phyloP scores from a whole-genome alignment of 768 basidiomycete species.

The Cystobasidium onofrii region DNA sequence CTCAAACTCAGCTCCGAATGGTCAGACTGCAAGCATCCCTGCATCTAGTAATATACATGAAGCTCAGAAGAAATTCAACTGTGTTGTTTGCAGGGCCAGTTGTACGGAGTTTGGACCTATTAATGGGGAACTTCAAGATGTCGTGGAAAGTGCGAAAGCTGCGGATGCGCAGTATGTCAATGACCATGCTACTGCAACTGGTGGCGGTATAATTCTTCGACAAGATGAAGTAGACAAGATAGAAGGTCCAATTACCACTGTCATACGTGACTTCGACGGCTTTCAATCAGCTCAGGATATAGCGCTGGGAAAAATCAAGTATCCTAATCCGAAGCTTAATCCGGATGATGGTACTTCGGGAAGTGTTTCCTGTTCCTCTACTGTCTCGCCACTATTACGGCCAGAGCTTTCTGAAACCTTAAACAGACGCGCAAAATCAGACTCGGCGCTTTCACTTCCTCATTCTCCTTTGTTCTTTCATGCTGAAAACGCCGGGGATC shows the following conservation, averaged over 20 bases:
- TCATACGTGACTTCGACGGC: background rate
- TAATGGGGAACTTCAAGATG: background rate
- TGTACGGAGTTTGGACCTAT: background rate
- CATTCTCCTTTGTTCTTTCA: background rate
- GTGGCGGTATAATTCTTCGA: no score
- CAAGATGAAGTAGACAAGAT: no score
- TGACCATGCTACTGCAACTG: no score
- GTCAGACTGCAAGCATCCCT: no score
- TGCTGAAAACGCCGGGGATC: no score
- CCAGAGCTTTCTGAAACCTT: background rate
- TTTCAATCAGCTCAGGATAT: slow-evolving; percentile 5
- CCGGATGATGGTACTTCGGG: background rate
- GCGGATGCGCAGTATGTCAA: background rate
- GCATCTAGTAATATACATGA: background rate
- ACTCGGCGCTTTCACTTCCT: background rate
- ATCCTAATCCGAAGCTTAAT: background rate
- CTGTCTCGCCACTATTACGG: background rate
- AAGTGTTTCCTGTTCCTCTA: background rate
- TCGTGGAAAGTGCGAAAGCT: background rate
- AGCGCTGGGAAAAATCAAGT: background rate
- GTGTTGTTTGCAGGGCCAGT: background rate
- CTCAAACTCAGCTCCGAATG: background rate
- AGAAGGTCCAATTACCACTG: no score
- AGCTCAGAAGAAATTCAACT: background rate
- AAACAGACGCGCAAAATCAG: background rate